Evolutionary conservation across 2,329 filamentous ascomycete species (phyloP).

Genomic region (Talaromyces islandicus): DNA sequence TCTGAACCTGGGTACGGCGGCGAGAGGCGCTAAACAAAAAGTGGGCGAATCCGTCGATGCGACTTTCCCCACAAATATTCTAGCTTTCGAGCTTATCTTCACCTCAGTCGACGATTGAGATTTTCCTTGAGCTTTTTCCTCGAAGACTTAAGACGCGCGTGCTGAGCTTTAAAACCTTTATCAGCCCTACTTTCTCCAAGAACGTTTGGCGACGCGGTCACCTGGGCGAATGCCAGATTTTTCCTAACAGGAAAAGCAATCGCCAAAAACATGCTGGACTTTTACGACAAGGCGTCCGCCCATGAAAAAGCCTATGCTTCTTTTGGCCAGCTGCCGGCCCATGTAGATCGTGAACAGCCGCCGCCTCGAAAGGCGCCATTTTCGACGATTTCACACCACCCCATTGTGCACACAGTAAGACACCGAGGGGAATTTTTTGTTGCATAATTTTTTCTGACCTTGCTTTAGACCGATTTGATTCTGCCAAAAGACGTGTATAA

Average conservation of each 20-base stretch:
- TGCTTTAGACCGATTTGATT: conserved; percentile 54
- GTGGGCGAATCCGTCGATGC: background rate
- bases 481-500: conserved; percentile 60
- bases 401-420: conserved; percentile 62
- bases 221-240: background rate
- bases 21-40: background rate
- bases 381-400: conserved; percentile 57
- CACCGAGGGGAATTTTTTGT: background rate
- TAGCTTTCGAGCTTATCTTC: conserved; percentile 5
- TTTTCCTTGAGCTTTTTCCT: background rate
- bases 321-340: conserved; percentile 58
- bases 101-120: conserved; percentile 5
- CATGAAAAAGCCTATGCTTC: conserved; percentile 66
- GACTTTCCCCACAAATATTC: conserved; percentile 1
- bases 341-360: conserved; percentile 64
- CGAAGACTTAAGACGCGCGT: background rate
- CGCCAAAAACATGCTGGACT: conserved; percentile 39
- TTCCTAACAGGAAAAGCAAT: background rate
- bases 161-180: background rate
- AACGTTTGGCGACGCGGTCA: background rate
- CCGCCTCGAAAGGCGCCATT: conserved; percentile 73
- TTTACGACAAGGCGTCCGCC: conserved; percentile 31
- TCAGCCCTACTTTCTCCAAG: background rate
- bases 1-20: background rate
- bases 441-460: background rate